Percentiles rank a stretch among this genome's conserved stretches.
Evolutionary conservation across 1,284 basidiomycete genomes (phyloP).

Genomic region (Moesziomyces antarcticus): DNA sequence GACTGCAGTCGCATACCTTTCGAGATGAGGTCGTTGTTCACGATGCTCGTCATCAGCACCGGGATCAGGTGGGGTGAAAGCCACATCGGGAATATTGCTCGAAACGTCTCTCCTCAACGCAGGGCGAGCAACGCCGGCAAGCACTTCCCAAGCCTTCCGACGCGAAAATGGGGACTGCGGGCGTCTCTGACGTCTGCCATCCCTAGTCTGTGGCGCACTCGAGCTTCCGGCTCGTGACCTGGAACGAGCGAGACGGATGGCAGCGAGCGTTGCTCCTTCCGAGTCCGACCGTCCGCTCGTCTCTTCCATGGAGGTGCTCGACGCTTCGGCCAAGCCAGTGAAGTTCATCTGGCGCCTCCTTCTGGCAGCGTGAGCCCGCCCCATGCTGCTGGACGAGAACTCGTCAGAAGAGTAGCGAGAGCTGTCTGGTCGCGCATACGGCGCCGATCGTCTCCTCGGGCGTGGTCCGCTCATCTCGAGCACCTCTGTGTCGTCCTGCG

Average conservation of each 20-base stretch:
- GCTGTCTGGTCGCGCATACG: constrained; percentile 14
- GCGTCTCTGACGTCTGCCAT: neutral
- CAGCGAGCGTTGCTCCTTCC: constrained; percentile 14
- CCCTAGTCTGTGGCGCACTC: neutral
- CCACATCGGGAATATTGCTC: neutral
- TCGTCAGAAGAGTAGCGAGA: constrained; percentile 22
- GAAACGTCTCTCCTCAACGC: too few relatives aligned
- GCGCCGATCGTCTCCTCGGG: constrained; percentile 21
- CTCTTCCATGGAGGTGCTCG: constrained; percentile 15
- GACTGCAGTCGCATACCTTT: constrained; percentile 16
- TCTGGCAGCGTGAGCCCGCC: constrained; percentile 3
- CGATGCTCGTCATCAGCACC: neutral
- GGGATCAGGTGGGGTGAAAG: neutral
- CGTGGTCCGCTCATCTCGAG: constrained; percentile 15
- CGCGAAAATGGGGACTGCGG: neutral
- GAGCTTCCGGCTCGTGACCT: neutral
- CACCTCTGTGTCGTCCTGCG: constrained; percentile 7
- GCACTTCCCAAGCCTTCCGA: constrained; percentile 17
- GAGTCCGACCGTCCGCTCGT: constrained; percentile 20
- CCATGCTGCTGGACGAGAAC: constrained; percentile 26
- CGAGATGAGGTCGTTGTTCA: constrained; percentile 3
- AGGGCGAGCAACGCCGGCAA: constrained; percentile 3
- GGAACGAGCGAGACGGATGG: constrained; percentile 1
- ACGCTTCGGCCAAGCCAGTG: constrained; percentile 21
- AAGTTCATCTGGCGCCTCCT: constrained; percentile 8